phyloP scores from a whole-genome alignment of 768 basidiomycete species.

The Clitopilus hobsonii region DNA sequence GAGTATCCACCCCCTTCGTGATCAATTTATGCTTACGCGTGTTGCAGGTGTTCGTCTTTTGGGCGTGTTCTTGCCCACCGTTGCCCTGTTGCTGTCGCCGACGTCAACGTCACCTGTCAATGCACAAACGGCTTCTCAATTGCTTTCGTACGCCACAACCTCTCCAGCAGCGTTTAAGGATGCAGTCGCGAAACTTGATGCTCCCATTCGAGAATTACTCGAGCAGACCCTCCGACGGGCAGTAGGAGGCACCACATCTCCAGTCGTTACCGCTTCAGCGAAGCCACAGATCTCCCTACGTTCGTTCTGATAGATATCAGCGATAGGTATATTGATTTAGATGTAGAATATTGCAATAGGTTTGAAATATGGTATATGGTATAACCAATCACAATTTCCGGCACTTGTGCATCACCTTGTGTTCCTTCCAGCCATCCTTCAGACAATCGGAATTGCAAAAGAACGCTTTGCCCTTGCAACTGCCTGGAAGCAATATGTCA shows the following conservation, averaged over 20 bases:
- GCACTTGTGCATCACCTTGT: conserved; percentile 21
- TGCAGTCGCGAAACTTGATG: conserved; percentile 65
- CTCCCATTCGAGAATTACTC: conserved; percentile 51
- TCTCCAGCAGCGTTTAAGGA: conserved; percentile 82
- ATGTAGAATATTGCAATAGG: background rate
- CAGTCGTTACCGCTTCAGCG: conserved; percentile 25
- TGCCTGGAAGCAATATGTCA: background rate
- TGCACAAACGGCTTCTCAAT: conserved; percentile 55
- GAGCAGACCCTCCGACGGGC: conserved; percentile 79
- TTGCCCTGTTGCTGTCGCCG: conserved; percentile 59
- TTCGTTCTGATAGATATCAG: conserved; percentile 42
- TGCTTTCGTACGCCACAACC: conserved; percentile 67
- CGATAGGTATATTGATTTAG: background rate
- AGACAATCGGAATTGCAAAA: conserved; percentile 23
- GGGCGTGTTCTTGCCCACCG: conserved; percentile 70
- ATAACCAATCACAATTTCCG: conserved; percentile 8
- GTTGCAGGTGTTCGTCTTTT: conserved; percentile 59
- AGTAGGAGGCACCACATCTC: conserved; percentile 42
- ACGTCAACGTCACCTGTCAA: conserved; percentile 41
- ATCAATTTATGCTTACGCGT: background rate
- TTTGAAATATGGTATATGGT: background rate
- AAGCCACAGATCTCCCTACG: conserved; percentile 80
- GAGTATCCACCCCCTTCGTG: conserved; percentile 22
- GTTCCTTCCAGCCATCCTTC: conserved; percentile 27
- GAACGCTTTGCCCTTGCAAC: conserved; percentile 20